These are phyloP conservation scores for Pachyrhizus erosus DNA, from an alignment of 306 rosid genomes.

Conservation along the genomic window DNA sequence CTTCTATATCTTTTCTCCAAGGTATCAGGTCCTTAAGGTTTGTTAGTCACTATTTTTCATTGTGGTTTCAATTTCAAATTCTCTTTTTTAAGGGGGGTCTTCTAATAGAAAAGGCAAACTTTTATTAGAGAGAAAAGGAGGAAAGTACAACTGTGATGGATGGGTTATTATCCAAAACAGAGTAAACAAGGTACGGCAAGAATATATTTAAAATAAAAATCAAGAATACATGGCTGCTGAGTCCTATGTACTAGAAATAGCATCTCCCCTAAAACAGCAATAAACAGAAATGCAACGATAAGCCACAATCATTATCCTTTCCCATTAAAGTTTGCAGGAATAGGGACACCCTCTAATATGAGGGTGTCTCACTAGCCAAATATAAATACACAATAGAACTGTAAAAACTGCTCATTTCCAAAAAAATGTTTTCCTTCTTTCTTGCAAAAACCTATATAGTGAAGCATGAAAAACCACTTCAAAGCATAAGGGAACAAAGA, in stretches of 20 bases:
- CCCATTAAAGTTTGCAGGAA: neutral
- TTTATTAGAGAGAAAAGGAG: slow-evolving; percentile 13
- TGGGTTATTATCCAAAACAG: slow-evolving; percentile 11
- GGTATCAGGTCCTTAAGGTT: slow-evolving; percentile 57
- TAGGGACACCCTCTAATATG: neutral
- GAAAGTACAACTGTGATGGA: neutral
- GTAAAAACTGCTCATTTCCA: slow-evolving; percentile 12
- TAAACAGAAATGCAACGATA: neutral
- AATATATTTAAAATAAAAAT: neutral
- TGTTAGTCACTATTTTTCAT: slow-evolving; percentile 21
- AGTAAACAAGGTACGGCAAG: neutral
- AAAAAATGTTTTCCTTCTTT: neutral
- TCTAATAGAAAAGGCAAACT: neutral
- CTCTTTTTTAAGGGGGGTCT: neutral
- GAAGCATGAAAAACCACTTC: slow-evolving; percentile 16
- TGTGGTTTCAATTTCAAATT: slow-evolving; percentile 11
- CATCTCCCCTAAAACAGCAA: slow-evolving; percentile 16
- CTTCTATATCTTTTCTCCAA: slow-evolving; percentile 80
- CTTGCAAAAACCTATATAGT: neutral
- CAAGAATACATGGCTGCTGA: neutral
- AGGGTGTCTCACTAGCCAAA: neutral
- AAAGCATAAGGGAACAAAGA: slow-evolving; percentile 4
- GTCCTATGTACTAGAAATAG: slow-evolving; percentile 20
- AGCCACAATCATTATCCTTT: neutral
- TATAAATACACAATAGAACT: slow-evolving; percentile 15